Percentiles rank a stretch among this genome's conserved stretches.
Evolutionary conservation across 2,329 filamentous ascomycete genomes (phyloP).

Genomic region (Thelonectria discophora): DNA sequence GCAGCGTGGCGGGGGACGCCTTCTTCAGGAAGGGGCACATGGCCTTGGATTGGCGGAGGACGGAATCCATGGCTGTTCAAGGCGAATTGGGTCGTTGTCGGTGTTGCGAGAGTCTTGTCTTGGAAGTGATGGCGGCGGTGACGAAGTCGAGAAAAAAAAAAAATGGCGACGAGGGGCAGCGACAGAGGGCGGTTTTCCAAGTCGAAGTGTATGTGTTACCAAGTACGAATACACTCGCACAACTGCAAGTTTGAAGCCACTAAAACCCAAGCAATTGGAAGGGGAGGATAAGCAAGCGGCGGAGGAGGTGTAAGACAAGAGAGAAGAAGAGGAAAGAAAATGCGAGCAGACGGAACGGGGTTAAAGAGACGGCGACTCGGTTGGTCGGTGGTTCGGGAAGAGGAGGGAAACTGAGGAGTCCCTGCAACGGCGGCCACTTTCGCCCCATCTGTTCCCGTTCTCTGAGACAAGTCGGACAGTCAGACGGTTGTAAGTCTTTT

Average conservation of each 20-base stretch:
- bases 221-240: constrained; percentile 8
- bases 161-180: constrained; percentile 10
- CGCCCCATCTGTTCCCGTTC: constrained; percentile 30
- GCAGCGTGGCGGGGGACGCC: constrained; percentile 89
- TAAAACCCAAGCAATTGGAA: constrained; percentile 17
- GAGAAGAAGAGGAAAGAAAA: constrained; percentile 11
- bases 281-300: no score
- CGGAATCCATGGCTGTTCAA: constrained; percentile 78
- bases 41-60: constrained; percentile 93
- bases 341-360: neutral
- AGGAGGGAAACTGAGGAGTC: constrained; percentile 12
- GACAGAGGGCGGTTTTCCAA: neutral
- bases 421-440: neutral
- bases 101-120: neutral
- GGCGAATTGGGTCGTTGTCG: constrained; percentile 7
- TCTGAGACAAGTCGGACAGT: no score
- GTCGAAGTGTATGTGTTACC: neutral
- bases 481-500: neutral
- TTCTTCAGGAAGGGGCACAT: constrained; percentile 98
- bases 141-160: neutral
- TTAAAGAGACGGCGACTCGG: neutral
- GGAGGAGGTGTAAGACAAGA: no score
- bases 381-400: constrained; percentile 38
- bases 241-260: no score
- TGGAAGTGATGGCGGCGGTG: neutral